Base-by-base conservation (phyloP, 2,329 filamentous ascomycete genomes). In the Microascus cirrosus region DNA sequence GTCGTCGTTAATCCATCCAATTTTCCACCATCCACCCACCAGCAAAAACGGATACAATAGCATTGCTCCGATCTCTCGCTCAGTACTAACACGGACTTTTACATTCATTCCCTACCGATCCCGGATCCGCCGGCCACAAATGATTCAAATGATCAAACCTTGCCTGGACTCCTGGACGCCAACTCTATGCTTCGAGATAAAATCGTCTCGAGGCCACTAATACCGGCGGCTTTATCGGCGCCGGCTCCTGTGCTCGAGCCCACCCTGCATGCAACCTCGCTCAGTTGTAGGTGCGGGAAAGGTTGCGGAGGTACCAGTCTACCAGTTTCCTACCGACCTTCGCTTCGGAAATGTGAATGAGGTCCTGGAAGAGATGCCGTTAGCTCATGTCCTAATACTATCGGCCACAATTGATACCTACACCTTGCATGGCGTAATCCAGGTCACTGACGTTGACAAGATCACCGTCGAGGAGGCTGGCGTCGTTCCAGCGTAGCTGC, bases 261-360 rank as follows among this genome's bases (percentile, higher is more conserved):
- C 34, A 50, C 11, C 25, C 3, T 50, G 24, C 51, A n/a, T 7
- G 22, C 48, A 53, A 39, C 28, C 50, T 53, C 24, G 39, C 28
- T 60, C 67, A 74, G 68, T 73, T 95, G 79, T 99, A 99, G 60
- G 92, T 95, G 72, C 94, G 87, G 61, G 92, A 89, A 69, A 99
- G 80, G 80, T 99, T 99, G 71, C 94, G 87, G 70, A 99, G 83
- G 74, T 99, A 99, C 94, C 94, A 99, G 76, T 99, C 94, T 63
- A 99, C 93, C 68, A 99, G 79, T 78, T 94, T 95, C 67, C 94
- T 84, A 70, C 94, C 94, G 60, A 96, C 91, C 86, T 99, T 99
- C 65, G 93, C 93, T 77, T 99, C 94, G 60, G 93, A 96, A 66
- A 99, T 94, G 76, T 99, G 94, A 72, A 99, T 99, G 67, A 99